Evolutionary conservation across 2,329 filamentous ascomycete genomes (phyloP).

Genomic region (Trichoderma aggressivum): DNA sequence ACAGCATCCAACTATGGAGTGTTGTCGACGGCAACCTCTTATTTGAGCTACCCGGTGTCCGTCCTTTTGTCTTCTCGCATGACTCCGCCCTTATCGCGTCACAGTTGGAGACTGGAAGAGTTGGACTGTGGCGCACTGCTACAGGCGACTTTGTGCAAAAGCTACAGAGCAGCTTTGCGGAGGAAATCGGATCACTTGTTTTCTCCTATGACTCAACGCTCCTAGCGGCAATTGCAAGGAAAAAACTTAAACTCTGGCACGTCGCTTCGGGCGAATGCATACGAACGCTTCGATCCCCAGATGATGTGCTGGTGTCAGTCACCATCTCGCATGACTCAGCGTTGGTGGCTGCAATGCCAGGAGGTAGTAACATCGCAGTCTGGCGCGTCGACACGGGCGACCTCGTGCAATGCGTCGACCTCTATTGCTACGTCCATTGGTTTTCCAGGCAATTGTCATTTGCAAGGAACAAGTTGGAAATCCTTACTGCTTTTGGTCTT

Average conservation of each 20-base stretch:
- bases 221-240: neutral
- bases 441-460: neutral
- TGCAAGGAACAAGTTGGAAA: neutral
- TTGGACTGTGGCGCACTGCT: neutral
- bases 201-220: neutral
- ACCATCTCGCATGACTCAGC: neutral
- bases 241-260: neutral
- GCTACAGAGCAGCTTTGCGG: neutral
- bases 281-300: neutral
- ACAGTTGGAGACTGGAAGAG: neutral
- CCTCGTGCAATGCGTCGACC: neutral
- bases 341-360: neutral
- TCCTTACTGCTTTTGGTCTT: neutral
- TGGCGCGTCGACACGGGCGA: neutral
- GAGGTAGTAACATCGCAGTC: neutral
- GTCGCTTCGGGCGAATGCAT: neutral
- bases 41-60: neutral
- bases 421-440: rapidly evolving
- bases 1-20: neutral
- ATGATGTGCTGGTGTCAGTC: neutral
- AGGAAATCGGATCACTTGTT: neutral
- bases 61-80: neutral
- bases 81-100: neutral
- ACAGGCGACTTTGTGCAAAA: neutral
- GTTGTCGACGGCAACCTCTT: neutral